Percentiles rank a stretch among this genome's conserved stretches.
Evolutionary conservation across 2,329 filamentous ascomycete genomes (phyloP).

Genomic region (Botrytis sinoallii): DNA sequence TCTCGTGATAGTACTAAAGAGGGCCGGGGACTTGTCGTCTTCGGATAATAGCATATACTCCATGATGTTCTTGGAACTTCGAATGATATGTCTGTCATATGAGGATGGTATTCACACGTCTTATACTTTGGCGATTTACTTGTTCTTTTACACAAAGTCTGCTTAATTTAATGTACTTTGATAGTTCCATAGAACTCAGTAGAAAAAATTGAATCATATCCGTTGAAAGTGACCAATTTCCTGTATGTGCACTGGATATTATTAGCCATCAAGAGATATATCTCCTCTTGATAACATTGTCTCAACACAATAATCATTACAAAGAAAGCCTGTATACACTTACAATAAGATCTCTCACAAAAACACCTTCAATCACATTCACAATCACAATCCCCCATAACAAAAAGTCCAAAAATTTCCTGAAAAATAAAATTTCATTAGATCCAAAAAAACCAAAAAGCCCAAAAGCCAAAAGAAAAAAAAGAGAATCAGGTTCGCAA

Average conservation of each 20-base stretch:
- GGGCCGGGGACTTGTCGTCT: neutral
- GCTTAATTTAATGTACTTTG: too few relatives aligned
- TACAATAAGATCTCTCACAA: neutral
- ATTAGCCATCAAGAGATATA: too few relatives aligned
- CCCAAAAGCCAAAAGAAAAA: neutral
- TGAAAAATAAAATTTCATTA: neutral
- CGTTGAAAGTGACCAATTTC: too few relatives aligned
- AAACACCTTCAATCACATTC: neutral
- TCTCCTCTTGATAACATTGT: neutral
- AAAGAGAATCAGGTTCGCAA: conserved; percentile 4
- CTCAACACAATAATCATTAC: accelerated
- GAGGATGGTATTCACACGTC: neutral
- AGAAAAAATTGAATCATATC: too few relatives aligned
- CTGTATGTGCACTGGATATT: neutral
- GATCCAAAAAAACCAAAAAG: neutral
- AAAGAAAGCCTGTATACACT: neutral
- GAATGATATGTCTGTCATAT: too few relatives aligned
- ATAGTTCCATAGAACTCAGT: too few relatives aligned
- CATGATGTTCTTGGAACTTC: neutral
- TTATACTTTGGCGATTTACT: neutral
- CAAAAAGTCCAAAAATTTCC: neutral
- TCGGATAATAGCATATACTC: neutral
- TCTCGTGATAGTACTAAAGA: neutral
- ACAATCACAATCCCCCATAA: neutral
- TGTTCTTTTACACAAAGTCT: neutral